phyloP scores from a whole-genome alignment of 1,284 basidiomycete genomes.

The Rhizoctonia solani region DNA sequence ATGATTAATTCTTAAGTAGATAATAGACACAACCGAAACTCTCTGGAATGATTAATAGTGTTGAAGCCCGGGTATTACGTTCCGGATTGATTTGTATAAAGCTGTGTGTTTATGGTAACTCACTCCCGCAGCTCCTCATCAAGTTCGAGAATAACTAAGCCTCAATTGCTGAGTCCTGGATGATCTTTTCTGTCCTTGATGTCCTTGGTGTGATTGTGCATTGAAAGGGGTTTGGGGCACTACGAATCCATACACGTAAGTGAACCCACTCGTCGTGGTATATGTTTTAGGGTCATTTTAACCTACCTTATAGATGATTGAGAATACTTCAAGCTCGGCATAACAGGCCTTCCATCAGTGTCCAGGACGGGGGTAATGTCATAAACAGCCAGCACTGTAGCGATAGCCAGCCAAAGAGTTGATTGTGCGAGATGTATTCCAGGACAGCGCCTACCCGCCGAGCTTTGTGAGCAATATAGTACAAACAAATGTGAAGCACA shows the following conservation, averaged over 20 bases:
- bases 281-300: neutral
- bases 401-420: conserved; percentile 6
- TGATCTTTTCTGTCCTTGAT: neutral
- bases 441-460: neutral
- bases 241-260: neutral
- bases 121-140: no score
- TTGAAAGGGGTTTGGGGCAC: conserved; percentile 3
- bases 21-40: no score
- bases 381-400: neutral
- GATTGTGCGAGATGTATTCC: conserved; percentile 9
- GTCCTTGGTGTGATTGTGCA: conserved; percentile 18
- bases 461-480: neutral
- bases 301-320: neutral
- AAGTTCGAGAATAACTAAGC: no score
- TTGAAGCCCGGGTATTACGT: no score
- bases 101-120: no score
- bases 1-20: no score
- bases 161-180: neutral
- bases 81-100: no score
- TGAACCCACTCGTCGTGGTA: neutral
- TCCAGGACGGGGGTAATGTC: neutral
- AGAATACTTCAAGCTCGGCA: conserved; percentile 6
- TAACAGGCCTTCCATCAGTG: neutral
- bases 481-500: neutral
- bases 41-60: no score